phyloP scores from a whole-genome alignment of 83 land plant genomes.

The Isoetes engelmannii region DNA sequence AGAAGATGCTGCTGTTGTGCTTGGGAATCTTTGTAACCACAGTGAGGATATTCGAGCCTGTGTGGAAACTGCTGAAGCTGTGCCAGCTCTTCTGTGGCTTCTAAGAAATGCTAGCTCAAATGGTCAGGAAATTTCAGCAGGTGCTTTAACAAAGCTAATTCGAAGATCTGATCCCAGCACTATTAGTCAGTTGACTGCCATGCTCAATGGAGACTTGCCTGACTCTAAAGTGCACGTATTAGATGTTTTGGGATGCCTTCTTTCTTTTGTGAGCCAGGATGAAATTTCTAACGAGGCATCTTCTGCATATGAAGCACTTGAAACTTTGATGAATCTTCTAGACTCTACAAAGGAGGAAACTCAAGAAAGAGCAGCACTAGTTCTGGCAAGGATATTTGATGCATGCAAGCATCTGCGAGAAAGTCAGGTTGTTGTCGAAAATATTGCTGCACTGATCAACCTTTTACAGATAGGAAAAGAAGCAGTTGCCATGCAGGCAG shows the following conservation, averaged over 20 bases:
- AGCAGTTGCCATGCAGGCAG: slow-evolving; percentile 52
- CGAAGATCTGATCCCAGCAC: slow-evolving; percentile 56
- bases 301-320: slow-evolving; percentile 51
- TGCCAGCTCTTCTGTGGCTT: slow-evolving; percentile 66
- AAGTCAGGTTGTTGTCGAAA: slow-evolving; percentile 45
- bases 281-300: slow-evolving; percentile 49
- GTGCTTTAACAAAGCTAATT: slow-evolving; percentile 58
- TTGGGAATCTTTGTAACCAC: slow-evolving; percentile 65
- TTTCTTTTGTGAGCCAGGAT: slow-evolving; percentile 43
- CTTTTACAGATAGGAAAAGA: slow-evolving; percentile 51
- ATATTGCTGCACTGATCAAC: slow-evolving; percentile 48
- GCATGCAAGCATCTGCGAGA: slow-evolving; percentile 53
- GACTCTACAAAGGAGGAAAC: slow-evolving; percentile 53
- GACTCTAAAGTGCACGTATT: slow-evolving; percentile 48
- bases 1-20: slow-evolving; percentile 63
- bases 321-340: slow-evolving; percentile 46
- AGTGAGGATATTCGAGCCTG: slow-evolving; percentile 88
- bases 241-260: slow-evolving; percentile 52
- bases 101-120: slow-evolving; percentile 56
- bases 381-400: slow-evolving; percentile 59
- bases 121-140: slow-evolving; percentile 61
- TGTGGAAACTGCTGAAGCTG: slow-evolving; percentile 80
- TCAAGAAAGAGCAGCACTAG: slow-evolving; percentile 57
- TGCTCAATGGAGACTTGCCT: slow-evolving; percentile 52
- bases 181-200: slow-evolving; percentile 55